A percentile compares a stretch with the other conserved stretches of the same genome.
These are phyloP conservation scores for Populus tremula DNA, from an alignment of 345 rosid genomes.

Conservation along the genomic window DNA sequence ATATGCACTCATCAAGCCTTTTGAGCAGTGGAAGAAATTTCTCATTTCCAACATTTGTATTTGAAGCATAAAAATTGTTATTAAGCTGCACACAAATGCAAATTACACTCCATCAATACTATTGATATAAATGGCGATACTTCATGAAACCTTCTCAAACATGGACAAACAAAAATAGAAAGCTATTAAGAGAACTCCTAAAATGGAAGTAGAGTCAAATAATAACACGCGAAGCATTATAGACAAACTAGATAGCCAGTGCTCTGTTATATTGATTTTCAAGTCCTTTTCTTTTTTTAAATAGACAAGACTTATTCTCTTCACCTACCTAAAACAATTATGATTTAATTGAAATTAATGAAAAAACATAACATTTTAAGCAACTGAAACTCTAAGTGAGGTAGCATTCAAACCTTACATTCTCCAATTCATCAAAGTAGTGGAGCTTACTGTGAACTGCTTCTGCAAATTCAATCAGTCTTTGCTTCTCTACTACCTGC, in stretches of 20 bases:
- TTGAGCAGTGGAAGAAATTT: slow-evolving; percentile 85
- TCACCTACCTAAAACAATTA: background rate
- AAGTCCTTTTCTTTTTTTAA: too few relatives aligned
- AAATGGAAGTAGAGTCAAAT: background rate
- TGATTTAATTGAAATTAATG: background rate
- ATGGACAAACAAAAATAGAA: background rate
- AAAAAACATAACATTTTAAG: slow-evolving; percentile 7
- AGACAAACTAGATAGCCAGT: background rate
- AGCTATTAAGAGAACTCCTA: background rate
- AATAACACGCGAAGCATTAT: background rate
- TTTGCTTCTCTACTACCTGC: slow-evolving; percentile 86
- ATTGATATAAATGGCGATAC: background rate
- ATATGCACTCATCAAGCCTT: slow-evolving; percentile 88
- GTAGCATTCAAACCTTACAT: slow-evolving; percentile 78
- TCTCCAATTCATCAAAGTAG: slow-evolving; percentile 98
- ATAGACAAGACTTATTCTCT: too few relatives aligned
- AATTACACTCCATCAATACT: slow-evolving; percentile 2
- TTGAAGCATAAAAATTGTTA: slow-evolving; percentile 78
- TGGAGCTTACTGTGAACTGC: slow-evolving; percentile 91
- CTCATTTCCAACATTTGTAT: slow-evolving; percentile 71
- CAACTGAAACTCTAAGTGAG: slow-evolving; percentile 26
- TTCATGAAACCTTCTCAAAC: background rate
- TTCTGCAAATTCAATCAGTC: slow-evolving; percentile 83
- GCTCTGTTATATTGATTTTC: too few relatives aligned
- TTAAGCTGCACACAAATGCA: slow-evolving; percentile 58